phyloP scores from a whole-genome alignment of 202 grass and related monocot genomes.

The Dendrocalamus latiflorus region DNA sequence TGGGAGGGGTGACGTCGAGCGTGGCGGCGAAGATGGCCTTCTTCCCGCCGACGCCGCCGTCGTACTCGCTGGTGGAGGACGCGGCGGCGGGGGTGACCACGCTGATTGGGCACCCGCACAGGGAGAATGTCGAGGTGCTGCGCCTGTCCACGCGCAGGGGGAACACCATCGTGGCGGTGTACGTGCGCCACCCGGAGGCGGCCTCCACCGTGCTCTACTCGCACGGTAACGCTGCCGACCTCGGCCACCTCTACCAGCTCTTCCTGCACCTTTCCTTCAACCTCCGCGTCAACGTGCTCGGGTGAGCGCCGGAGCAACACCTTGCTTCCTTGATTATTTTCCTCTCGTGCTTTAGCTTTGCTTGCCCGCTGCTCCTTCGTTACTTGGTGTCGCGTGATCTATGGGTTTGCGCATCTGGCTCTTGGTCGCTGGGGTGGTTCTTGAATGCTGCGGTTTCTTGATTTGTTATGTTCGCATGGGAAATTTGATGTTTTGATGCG shows the following conservation, averaged over 20 bases:
- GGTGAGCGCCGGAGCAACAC: constrained; percentile 20
- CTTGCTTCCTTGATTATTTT: not conserved
- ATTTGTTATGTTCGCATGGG: constrained; percentile 6
- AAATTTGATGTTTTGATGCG: not conserved
- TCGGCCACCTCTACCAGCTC: constrained; percentile 72
- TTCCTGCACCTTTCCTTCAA: constrained; percentile 74
- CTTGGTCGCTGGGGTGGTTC: not conserved
- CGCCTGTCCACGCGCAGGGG: constrained; percentile 47
- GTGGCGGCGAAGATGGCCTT: constrained; percentile 82
- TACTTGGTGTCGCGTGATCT: constrained; percentile 17
- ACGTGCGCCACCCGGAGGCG: constrained; percentile 62
- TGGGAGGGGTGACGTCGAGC: constrained; percentile 80
- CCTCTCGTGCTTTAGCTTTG: not conserved
- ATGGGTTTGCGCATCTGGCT: not conserved
- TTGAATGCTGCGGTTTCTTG: not conserved
- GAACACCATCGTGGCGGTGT: constrained; percentile 51
- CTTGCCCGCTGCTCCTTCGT: not conserved
- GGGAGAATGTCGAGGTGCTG: constrained; percentile 74
- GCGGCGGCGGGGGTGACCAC: constrained; percentile 41
- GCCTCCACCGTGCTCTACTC: constrained; percentile 65
- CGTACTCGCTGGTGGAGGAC: constrained; percentile 58
- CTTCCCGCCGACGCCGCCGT: constrained; percentile 73
- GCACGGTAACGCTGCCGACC: constrained; percentile 71
- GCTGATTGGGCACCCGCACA: constrained; percentile 60
- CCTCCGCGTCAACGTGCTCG: constrained; percentile 68